Conservation (phyloP, 1,284 basidiomycete genomes). For the Exsudoporus floridanus region DNA sequence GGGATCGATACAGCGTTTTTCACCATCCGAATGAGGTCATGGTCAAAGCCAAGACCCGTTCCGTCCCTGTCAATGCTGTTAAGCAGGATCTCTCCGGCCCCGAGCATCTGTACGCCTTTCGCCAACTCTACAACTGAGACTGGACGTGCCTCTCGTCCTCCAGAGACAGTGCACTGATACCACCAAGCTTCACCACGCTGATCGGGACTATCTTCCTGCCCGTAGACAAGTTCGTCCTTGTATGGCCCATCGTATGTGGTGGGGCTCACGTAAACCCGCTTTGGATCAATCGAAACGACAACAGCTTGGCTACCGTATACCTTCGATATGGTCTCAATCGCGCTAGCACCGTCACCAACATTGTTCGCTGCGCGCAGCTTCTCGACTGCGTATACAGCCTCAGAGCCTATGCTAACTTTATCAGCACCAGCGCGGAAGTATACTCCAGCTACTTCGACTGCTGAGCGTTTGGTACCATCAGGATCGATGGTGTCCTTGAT, state of each 20-base stretch:
- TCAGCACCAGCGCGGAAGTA: conserved; percentile 99
- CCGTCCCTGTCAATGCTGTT: conserved; percentile 99
- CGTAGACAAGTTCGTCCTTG: conserved; percentile 65
- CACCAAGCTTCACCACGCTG: conserved; percentile 88
- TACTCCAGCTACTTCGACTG: conserved; percentile 91
- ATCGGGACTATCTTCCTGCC: conserved; percentile 47
- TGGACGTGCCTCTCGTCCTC: conserved; percentile 85
- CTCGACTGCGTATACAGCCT: conserved; percentile 94
- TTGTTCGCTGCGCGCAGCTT: conserved; percentile 59
- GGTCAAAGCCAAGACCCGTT: conserved; percentile 90
- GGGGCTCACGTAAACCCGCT: conserved; percentile 80
- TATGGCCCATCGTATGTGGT: conserved; percentile 67
- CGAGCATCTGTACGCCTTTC: conserved; percentile 83
- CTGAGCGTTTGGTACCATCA: conserved; percentile 84
- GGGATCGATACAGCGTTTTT: conserved; percentile 82
- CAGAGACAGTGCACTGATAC: conserved; percentile 98
- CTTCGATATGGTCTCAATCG: conserved; percentile 90
- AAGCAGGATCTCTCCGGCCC: conserved; percentile 93
- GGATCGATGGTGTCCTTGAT: conserved; percentile 97
- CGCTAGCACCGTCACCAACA: conserved; percentile 70
- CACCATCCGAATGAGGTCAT: conserved; percentile 80
- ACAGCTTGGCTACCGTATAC: conserved; percentile 97
- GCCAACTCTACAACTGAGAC: conserved; percentile 94
- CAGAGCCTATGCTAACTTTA: conserved; percentile 95
- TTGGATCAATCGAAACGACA: conserved; percentile 96